phyloP scores from a whole-genome alignment of 2,329 filamentous ascomycete genomes.

The Xylariaceae sp. region DNA sequence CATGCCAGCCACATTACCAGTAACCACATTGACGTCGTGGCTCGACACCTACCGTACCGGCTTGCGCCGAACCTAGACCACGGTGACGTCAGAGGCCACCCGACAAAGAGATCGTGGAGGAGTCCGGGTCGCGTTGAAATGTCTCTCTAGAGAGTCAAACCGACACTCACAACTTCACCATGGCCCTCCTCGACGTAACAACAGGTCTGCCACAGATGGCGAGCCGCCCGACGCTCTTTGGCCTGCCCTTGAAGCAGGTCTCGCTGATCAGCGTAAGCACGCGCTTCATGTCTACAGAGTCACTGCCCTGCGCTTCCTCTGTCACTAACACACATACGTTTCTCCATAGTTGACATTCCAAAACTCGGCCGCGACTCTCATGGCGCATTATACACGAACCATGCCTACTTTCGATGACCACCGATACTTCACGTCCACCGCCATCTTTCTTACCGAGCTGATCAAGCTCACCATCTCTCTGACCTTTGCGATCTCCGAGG shows the following conservation, averaged over 20 bases:
- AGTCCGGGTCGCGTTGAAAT: not conserved
- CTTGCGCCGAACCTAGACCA: not conserved
- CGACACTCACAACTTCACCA: slow-evolving; percentile 23
- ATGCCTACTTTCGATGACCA: slow-evolving; percentile 82
- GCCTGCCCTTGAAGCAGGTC: slow-evolving; percentile 62
- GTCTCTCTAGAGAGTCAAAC: not conserved
- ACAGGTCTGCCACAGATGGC: slow-evolving; percentile 33
- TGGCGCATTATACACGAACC: slow-evolving; percentile 90
- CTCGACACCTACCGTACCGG: not conserved
- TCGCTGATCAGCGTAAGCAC: slow-evolving; percentile 57
- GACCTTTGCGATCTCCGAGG: slow-evolving; percentile 81
- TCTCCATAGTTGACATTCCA: slow-evolving; percentile 65
- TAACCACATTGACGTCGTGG: not conserved
- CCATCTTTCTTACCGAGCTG: slow-evolving; percentile 88
- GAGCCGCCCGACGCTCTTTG: slow-evolving; percentile 44
- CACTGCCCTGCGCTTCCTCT: not conserved
- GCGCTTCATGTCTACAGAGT: not conserved
- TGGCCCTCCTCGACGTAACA: slow-evolving; percentile 39
- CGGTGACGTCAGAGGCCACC: not conserved
- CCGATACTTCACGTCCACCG: slow-evolving; percentile 88
- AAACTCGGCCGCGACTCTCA: slow-evolving; percentile 72
- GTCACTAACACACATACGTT: slow-evolving; percentile 13
- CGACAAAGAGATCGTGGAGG: not conserved
- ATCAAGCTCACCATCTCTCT: slow-evolving; percentile 84
- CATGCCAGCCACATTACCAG: not conserved